These are phyloP conservation scores for Fusarium palustre DNA, from an alignment of 2,329 filamentous ascomycete genomes.

Conservation along the genomic window DNA sequence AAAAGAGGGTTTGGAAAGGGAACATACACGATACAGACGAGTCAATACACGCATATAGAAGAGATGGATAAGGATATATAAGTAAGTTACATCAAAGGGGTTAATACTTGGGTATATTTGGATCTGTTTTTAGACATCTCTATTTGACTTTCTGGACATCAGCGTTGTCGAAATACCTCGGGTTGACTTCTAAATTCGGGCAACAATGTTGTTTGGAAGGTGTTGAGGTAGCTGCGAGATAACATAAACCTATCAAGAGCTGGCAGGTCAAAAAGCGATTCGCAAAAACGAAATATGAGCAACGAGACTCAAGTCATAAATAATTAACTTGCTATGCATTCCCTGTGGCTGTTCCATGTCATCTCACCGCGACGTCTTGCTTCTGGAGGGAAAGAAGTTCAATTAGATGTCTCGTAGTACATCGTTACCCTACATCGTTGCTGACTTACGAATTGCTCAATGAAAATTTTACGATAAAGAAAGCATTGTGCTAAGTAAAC, in stretches of 20 bases:
- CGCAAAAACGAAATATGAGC: neutral
- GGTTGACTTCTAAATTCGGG: constrained; percentile 2
- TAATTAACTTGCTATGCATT: neutral
- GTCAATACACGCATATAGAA: constrained; percentile 10
- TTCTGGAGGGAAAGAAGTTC: neutral
- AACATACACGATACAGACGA: constrained; percentile 23
- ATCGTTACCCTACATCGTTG: neutral
- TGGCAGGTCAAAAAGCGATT: neutral
- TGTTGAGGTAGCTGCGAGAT: constrained; percentile 3
- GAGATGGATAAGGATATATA: neutral
- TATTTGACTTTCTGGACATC: neutral
- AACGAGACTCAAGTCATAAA: neutral
- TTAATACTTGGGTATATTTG: neutral
- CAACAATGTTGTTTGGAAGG: constrained; percentile 3
- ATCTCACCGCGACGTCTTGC: neutral
- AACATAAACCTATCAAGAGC: neutral
- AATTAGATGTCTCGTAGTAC: too few species aligned
- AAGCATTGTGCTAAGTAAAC: neutral
- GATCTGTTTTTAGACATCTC: constrained; percentile 1
- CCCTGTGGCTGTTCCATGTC: neutral
- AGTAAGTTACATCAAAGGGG: neutral
- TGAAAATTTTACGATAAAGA: neutral
- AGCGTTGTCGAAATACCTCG: constrained; percentile 9
- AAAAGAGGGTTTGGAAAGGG: constrained; percentile 3
- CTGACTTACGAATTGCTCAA: neutral